Evolutionary conservation across 1,284 basidiomycete species (phyloP), one percentile per base, ranked within the genome.

Genomic region (Cerrena zonata): DNA sequence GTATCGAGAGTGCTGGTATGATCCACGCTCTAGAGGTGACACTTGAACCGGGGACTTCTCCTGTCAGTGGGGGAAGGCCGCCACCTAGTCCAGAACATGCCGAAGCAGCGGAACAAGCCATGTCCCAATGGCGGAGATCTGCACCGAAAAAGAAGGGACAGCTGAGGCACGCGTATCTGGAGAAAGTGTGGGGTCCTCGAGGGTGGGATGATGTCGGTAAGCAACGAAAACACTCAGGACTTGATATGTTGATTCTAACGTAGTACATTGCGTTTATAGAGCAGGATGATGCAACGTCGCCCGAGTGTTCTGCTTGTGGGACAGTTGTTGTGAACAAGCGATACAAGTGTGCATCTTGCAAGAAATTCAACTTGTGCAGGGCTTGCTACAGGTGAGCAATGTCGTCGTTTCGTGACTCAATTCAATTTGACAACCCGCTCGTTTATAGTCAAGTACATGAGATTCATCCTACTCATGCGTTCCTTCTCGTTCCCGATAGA

Each of bases 191-290:
- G 91, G 82, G 82, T 1, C 76, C 77, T 23, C 71, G 72, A 41
- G 88, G 89, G 2, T 94, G 91, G 92, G 82, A 84, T 51, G 87
- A 91, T 62, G 82, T 94, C 49, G 88, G 91, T 91, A 63, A 58
- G 88, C 78, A 23, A 52, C 53, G 19, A 37, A 40, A 4, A 5
- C 2, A 34, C 30, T 7, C 30, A 34, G 30, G 7, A 7, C 30
- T 34, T 7, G 30, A 34, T 7, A 7, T 45, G 19, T 45, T 15
- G 18, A 21, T 19, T 42, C n/a, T 42, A 23, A 34, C 30, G 30
- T n/a, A 34, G 26, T 40, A n/a, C 49, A 53, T 56, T 47, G n/a
- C n/a, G n/a, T n/a, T n/a, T n/a, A n/a, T 58, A 88, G 88, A 86
- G 53, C 82, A 88, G 61, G 84, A 87, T 55, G 87, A 90, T 54